Base-by-base conservation (phyloP, 1,284 basidiomycete species). In the Coniferiporia weirii region DNA sequence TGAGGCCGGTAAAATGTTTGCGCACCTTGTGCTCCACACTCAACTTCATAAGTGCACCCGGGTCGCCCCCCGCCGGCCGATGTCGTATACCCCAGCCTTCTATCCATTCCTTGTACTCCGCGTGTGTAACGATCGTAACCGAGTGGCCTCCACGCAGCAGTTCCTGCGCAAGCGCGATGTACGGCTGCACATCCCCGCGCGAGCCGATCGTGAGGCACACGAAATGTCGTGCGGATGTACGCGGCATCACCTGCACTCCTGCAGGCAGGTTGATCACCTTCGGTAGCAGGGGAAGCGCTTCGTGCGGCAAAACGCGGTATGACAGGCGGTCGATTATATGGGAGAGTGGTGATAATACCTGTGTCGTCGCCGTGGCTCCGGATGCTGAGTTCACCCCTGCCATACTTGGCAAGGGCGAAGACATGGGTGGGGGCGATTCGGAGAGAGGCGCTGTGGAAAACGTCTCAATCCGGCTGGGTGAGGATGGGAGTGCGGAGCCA, bases 61-160 rank as follows among this genome's bases (percentile, higher is more conserved):
- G 90, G 71, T 93, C 90, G 1, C 90, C 90, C 3, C 89, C 90
- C 5, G 89, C 85, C 52, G 82, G 79, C 17, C 82, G 75, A 70
- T 91, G 89, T 50, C 76, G 77, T 62, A 92, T 80, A 2, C 85
- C 88, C 68, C 83, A 87, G 4, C 82, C 76, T 64, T 82, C 76
- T 38, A 84, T 72, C 82, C 82, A 85, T 3, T 66, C 66, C 66
- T 81, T 79, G 68, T 85, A 87, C 66, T 87, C 83, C 61, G 76
- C 75, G 69, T 87, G 84, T 12, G 84, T 85, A 6, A 84, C 81
- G 53, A 87, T 84, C 6, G 77, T 79, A 17, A 77, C 75, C n/a
- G 69, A 69, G 64, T 87, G 84, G 0, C 81, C 80, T 61, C 83
- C 76, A 64, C 73, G 73, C 73, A 75, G 75, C 52, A 84, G 68